phyloP scores from a whole-genome alignment of 768 basidiomycete genomes.

The Lepiota brunneoincarnata region DNA sequence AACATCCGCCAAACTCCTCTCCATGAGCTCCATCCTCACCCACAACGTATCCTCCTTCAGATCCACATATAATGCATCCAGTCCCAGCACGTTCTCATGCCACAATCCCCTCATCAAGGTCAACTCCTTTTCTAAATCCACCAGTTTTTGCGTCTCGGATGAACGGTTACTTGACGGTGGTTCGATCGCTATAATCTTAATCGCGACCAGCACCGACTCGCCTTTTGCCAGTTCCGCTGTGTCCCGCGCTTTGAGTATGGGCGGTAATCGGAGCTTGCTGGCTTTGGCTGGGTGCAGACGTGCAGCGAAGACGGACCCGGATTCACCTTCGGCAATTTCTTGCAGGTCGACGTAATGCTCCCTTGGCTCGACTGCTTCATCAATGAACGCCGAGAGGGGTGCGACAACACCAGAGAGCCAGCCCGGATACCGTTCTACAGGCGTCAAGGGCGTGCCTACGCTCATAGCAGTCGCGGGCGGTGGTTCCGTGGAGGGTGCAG shows the following conservation, averaged over 20 bases:
- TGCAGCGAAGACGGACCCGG: constrained; percentile 63
- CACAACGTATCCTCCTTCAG: constrained; percentile 66
- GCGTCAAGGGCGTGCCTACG: constrained; percentile 36
- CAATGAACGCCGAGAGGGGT: constrained; percentile 62
- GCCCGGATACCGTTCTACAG: constrained; percentile 51
- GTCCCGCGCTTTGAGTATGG: constrained; percentile 36
- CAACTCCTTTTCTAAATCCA: constrained; percentile 62
- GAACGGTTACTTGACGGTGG: constrained; percentile 20
- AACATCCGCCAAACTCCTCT: constrained; percentile 81
- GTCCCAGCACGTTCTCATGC: constrained; percentile 61
- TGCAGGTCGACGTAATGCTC: constrained; percentile 63
- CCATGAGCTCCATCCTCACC: constrained; percentile 92
- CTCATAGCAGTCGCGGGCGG: constrained; percentile 21
- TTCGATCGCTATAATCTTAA: constrained; percentile 68
- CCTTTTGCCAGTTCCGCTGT: constrained; percentile 30
- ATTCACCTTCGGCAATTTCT: constrained; percentile 84
- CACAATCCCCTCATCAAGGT: constrained; percentile 51
- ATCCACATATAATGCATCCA: constrained; percentile 73
- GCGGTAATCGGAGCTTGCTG: constrained; percentile 37
- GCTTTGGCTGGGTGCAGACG: constrained; percentile 29
- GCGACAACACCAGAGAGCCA: constrained; percentile 62
- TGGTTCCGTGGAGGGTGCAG: constrained; percentile 8
- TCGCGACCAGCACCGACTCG: constrained; percentile 55
- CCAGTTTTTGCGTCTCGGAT: constrained; percentile 59
- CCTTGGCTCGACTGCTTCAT: constrained; percentile 58